These are phyloP conservation scores for Aspergillus aculeatus DNA, from an alignment of 2,329 filamentous ascomycete species.

Conservation along the genomic window DNA sequence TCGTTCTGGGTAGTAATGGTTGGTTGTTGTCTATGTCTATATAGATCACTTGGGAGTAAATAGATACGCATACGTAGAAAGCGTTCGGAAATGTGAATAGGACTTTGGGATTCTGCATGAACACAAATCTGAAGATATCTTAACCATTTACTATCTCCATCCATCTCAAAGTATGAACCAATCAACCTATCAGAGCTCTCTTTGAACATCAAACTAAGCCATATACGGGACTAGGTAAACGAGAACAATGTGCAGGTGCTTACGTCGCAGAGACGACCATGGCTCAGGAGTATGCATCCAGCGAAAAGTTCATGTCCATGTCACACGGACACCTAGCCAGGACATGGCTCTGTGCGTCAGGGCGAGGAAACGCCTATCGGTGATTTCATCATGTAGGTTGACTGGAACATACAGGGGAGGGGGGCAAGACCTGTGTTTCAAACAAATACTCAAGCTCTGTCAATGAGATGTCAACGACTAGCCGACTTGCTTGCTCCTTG, in stretches of 20 bases:
- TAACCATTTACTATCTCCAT: background rate
- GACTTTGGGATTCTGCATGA: conserved; percentile 11
- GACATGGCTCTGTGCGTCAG: conserved; percentile 13
- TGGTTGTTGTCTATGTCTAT: conserved; percentile 10
- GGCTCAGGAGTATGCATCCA: conserved; percentile 33
- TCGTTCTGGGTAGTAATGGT: conserved; percentile 14
- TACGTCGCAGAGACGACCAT: conserved; percentile 24
- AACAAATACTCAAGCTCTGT: background rate
- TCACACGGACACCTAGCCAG: background rate
- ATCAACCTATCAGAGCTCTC: conserved; percentile 44
- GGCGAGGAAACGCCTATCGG: conserved; percentile 27
- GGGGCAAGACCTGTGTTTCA: background rate
- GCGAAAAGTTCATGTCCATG: background rate
- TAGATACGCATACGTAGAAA: conserved; percentile 1
- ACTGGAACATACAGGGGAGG: background rate
- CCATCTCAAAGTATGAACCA: background rate
- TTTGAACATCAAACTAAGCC: conserved; percentile 36
- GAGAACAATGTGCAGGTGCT: conserved; percentile 21
- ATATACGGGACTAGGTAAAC: conserved; percentile 1
- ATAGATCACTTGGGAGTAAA: conserved; percentile 4
- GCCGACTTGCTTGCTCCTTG: conserved; percentile 24
- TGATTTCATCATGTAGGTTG: conserved; percentile 37
- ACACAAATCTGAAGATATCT: background rate
- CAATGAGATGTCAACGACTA: conserved; percentile 3
- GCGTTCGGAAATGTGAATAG: background rate